Conservation (phyloP, 2,329 filamentous ascomycete genomes). For the Exophiala sp. region DNA sequence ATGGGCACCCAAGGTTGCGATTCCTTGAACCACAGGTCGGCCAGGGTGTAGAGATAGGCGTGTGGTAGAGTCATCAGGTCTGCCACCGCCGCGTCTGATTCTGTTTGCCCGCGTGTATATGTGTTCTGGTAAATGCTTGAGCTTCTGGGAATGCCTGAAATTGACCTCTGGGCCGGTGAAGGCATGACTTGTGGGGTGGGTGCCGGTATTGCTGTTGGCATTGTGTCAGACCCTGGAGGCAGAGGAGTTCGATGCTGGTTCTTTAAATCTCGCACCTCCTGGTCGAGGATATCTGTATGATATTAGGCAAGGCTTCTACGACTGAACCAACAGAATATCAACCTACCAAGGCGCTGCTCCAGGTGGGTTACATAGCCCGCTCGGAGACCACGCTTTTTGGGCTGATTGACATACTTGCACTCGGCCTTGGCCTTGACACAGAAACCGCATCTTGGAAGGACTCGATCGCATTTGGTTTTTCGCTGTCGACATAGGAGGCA, state of each 20-base stretch:
- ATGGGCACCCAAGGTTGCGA: slow-evolving; percentile 38
- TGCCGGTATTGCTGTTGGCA: slow-evolving; percentile 2
- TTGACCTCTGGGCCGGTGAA: slow-evolving; percentile 8
- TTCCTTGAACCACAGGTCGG: slow-evolving; percentile 34
- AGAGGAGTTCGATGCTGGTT: slow-evolving; percentile 7
- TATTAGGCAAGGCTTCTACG: background rate
- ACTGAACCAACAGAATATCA: background rate
- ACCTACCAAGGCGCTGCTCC: slow-evolving; percentile 34
- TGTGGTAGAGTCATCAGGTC: slow-evolving; percentile 24
- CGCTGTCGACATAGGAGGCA: slow-evolving; percentile 31
- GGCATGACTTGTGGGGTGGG: slow-evolving; percentile 15
- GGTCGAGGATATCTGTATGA: slow-evolving; percentile 23
- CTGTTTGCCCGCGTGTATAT: background rate
- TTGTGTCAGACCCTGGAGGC: background rate
- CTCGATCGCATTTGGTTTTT: slow-evolving; percentile 31
- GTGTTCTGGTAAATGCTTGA: background rate
- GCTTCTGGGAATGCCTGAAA: slow-evolving; percentile 3
- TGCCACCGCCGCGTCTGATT: slow-evolving; percentile 23
- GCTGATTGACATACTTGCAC: slow-evolving; percentile 28
- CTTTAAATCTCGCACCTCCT: slow-evolving; percentile 26
- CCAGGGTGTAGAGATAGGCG: slow-evolving; percentile 27
- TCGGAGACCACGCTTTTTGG: slow-evolving; percentile 31
- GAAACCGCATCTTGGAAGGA: slow-evolving; percentile 29
- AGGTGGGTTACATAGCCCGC: slow-evolving; percentile 38
- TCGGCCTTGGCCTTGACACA: slow-evolving; percentile 28